Conservation (phyloP, 805 yeast species). For the Candida pini region DNA sequence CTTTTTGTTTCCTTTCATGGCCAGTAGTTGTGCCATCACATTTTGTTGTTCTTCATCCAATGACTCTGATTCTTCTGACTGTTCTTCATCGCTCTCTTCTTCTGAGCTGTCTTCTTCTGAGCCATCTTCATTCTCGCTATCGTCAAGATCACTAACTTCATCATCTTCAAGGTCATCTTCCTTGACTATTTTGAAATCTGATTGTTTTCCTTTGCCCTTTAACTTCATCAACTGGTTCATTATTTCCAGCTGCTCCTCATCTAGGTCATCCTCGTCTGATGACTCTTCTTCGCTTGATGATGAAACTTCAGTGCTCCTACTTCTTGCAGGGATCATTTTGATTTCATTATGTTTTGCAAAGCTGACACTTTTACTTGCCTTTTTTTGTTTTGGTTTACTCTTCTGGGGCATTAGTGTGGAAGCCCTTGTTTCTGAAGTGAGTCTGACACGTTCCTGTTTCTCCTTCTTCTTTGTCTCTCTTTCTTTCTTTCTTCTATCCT, state of each 20-base stretch:
- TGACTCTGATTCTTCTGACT: conserved; percentile 7
- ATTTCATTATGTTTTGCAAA: conserved; percentile 15
- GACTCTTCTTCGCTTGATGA: conserved; percentile 7
- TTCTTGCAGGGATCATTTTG: conserved; percentile 6
- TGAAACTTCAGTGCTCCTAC: no score
- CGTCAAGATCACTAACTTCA: conserved; percentile 9
- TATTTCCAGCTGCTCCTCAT: conserved; percentile 13
- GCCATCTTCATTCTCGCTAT: conserved; percentile 4
- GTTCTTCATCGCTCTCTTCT: no score
- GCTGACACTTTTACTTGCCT: conserved; percentile 13
- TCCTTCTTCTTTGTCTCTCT: conserved; percentile 30
- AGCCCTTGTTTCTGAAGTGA: not conserved
- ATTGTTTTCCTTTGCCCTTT: conserved; percentile 1
- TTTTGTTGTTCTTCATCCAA: conserved; percentile 22
- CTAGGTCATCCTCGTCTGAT: conserved; percentile 9
- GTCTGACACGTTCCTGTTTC: not conserved
- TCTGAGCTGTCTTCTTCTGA: conserved; percentile 13
- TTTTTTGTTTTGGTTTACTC: conserved; percentile 1
- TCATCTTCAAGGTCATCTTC: conserved; percentile 9
- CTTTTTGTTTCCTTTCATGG: conserved; percentile 23
- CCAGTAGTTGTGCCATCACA: conserved; percentile 19
- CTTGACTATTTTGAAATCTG: conserved; percentile 3
- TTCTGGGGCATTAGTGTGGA: no score
- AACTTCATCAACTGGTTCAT: conserved; percentile 13
- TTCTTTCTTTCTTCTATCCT: conserved; percentile 35